Evolutionary conservation across 768 basidiomycete species (phyloP).

Genomic region (Tricholoma sp.): DNA sequence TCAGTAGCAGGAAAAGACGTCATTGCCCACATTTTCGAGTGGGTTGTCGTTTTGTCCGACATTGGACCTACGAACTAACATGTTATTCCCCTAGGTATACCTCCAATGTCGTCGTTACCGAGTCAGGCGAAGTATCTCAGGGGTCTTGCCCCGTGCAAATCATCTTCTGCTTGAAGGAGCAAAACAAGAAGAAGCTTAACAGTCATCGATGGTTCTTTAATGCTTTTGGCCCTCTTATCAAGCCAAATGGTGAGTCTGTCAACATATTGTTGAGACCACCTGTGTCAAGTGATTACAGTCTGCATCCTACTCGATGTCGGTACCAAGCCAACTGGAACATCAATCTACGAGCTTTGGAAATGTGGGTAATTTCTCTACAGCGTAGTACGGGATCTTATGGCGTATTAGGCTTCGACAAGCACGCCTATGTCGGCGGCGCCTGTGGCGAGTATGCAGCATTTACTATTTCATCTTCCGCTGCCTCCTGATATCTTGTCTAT

Average conservation of each 20-base stretch:
- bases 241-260: conserved; percentile 60
- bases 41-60: conserved; percentile 19
- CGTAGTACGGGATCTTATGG: background rate
- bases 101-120: conserved; percentile 71
- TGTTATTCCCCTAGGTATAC: conserved; percentile 51
- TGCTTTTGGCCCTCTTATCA: conserved; percentile 83
- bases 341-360: conserved; percentile 97
- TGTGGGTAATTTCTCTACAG: conserved; percentile 33
- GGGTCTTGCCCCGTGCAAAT: conserved; percentile 80
- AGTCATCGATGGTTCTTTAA: conserved; percentile 98
- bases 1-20: conserved; percentile 86
- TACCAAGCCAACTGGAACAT: conserved; percentile 91
- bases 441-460: conserved; percentile 73
- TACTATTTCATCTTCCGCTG: background rate
- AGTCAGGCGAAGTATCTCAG: conserved; percentile 72
- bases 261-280: conserved; percentile 4
- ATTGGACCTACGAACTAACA: background rate
- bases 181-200: conserved; percentile 97
- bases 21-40: conserved; percentile 93
- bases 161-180: conserved; percentile 89
- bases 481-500: conserved; percentile 1
- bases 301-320: conserved; percentile 93
- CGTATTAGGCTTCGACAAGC: conserved; percentile 68
- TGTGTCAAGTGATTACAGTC: conserved; percentile 37
- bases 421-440: conserved; percentile 84